phyloP scores from a whole-genome alignment of 306 rosid genomes.

The Clitoria ternatea region DNA sequence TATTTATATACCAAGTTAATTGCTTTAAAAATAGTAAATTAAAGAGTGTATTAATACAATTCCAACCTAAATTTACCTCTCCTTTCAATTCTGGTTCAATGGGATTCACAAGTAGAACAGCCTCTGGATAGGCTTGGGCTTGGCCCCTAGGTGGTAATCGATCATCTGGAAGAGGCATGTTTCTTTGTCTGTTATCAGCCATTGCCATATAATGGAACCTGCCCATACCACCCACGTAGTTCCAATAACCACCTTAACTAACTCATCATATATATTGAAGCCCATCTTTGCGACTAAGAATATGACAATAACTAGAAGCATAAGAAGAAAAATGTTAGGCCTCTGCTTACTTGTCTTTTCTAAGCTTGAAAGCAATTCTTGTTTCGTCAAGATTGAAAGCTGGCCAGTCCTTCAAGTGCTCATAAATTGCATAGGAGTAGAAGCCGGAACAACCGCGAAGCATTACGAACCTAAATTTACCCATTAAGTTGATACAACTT shows the following conservation, averaged over 20 bases:
- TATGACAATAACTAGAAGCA: background rate
- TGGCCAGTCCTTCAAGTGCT: slow-evolving; percentile 79
- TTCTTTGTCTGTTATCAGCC: slow-evolving; percentile 82
- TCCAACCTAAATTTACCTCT: slow-evolving; percentile 43
- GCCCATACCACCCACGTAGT: background rate
- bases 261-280: background rate
- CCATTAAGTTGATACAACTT: background rate
- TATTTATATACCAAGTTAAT: no score
- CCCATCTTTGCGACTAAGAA: background rate
- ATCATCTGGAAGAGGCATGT: slow-evolving; percentile 89
- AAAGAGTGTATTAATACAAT: background rate
- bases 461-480: slow-evolving; percentile 65
- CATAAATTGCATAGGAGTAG: slow-evolving; percentile 85
- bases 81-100: slow-evolving; percentile 67
- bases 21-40: background rate
- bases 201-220: slow-evolving; percentile 97
- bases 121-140: slow-evolving; percentile 72
- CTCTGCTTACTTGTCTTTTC: slow-evolving; percentile 73
- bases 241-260: background rate
- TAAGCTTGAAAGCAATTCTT: slow-evolving; percentile 86
- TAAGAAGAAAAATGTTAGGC: background rate
- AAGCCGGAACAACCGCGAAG: slow-evolving; percentile 80
- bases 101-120: slow-evolving; percentile 75
- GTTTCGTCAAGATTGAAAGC: slow-evolving; percentile 76
- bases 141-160: slow-evolving; percentile 50